Evolutionary conservation across 1,139 yeast genomes (phyloP).

Genomic region (Magnusiomyces ingens): DNA sequence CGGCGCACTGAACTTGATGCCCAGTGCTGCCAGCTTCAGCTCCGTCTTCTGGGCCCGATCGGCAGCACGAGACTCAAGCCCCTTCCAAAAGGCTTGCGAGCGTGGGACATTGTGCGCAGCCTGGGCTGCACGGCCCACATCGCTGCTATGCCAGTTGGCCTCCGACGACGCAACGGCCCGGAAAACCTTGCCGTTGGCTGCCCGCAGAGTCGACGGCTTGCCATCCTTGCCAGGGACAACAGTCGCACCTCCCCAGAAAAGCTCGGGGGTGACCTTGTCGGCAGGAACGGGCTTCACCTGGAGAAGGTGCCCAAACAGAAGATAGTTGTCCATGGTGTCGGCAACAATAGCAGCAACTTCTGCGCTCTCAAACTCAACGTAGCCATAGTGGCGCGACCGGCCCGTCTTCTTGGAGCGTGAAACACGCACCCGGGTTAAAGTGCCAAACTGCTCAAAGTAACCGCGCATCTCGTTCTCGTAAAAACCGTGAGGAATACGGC

Average conservation of each 20-base stretch:
- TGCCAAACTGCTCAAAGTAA: constrained; percentile 88
- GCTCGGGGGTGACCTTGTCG: constrained; percentile 40
- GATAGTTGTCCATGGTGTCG: constrained; percentile 92
- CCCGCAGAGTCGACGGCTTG: neutral
- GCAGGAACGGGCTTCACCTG: constrained; percentile 52
- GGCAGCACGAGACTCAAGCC: neutral
- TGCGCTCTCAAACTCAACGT: constrained; percentile 66
- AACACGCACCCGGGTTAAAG: constrained; percentile 64
- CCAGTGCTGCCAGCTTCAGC: neutral
- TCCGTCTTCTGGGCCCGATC: neutral
- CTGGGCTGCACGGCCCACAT: neutral
- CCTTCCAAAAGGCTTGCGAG: neutral
- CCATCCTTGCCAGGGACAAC: neutral
- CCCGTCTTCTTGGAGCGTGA: constrained; percentile 91
- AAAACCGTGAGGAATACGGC: constrained; percentile 90
- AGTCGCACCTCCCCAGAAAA: constrained; percentile 42
- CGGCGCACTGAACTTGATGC: neutral
- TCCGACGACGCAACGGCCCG: neutral
- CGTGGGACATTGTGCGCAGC: neutral
- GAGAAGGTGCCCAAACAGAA: constrained; percentile 77
- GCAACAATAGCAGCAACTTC: constrained; percentile 84
- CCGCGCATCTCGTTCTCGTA: constrained; percentile 73
- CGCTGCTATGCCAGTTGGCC: constrained; percentile 3
- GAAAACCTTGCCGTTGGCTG: neutral
- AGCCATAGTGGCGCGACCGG: constrained; percentile 86